Evolutionary conservation across 2,329 filamentous ascomycete genomes (phyloP).

Genomic region (Colletotrichum godetiae): DNA sequence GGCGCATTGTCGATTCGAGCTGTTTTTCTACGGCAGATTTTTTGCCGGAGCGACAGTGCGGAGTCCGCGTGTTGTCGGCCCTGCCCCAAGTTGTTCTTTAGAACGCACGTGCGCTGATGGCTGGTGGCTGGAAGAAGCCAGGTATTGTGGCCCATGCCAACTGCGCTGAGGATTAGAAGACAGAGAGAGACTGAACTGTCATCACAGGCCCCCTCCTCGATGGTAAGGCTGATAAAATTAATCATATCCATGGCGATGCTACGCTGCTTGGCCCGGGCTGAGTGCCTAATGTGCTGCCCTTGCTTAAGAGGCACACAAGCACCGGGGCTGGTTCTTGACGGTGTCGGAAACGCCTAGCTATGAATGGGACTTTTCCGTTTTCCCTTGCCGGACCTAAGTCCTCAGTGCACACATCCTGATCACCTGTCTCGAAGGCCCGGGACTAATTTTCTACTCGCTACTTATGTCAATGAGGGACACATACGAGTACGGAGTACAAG

Average conservation of each 20-base stretch:
- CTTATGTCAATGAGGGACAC: background rate
- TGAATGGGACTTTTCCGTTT: background rate
- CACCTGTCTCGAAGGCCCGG: too few species aligned
- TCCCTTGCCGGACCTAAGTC: background rate
- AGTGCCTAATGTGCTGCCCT: background rate
- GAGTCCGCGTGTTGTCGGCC: background rate
- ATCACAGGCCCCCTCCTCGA: background rate
- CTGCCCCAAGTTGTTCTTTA: background rate
- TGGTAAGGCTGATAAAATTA: conserved; percentile 31
- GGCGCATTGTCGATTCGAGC: background rate
- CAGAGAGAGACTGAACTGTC: background rate
- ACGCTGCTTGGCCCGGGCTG: background rate
- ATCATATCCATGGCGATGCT: conserved; percentile 6
- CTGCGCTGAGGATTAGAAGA: background rate
- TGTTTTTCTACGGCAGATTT: background rate
- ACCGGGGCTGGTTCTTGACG: too few species aligned
- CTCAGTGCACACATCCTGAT: background rate
- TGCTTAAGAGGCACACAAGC: too few species aligned
- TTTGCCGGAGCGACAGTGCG: background rate
- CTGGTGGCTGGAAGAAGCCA: background rate
- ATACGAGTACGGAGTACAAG: conserved; percentile 13
- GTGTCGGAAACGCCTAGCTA: background rate
- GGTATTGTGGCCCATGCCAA: background rate
- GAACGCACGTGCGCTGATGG: background rate
- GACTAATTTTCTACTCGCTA: too few species aligned